phyloP scores from a whole-genome alignment of 2,329 filamentous ascomycete genomes.

The Fusarium penzigii region DNA sequence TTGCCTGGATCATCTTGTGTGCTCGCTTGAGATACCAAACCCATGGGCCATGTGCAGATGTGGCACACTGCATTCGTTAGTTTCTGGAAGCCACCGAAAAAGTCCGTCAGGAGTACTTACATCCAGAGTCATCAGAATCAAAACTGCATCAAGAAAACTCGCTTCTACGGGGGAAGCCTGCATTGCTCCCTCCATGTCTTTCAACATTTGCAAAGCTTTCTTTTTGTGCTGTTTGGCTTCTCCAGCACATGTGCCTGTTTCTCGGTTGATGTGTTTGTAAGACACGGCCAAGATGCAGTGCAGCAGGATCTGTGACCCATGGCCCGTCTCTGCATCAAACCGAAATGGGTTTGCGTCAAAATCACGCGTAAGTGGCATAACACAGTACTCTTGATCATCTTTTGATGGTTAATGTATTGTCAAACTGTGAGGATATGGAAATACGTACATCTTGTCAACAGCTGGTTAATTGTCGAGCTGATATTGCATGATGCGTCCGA shows the following conservation, averaged over 20 bases:
- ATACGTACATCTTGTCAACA: slow-evolving; percentile 7
- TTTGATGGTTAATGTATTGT: background rate
- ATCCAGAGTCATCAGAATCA: slow-evolving; percentile 36
- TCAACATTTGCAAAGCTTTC: slow-evolving; percentile 28
- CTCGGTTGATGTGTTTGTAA: slow-evolving; percentile 31
- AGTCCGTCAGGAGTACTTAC: slow-evolving; percentile 14
- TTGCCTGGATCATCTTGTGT: slow-evolving; percentile 26
- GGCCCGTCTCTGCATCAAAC: slow-evolving; percentile 20
- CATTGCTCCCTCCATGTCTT: slow-evolving; percentile 8
- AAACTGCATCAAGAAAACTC: slow-evolving; percentile 29
- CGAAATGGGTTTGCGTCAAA: slow-evolving; percentile 36
- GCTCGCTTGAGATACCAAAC: slow-evolving; percentile 26
- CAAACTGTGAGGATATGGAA: background rate
- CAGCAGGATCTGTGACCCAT: slow-evolving; percentile 31
- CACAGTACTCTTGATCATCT: slow-evolving; percentile 38
- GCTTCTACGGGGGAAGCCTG: slow-evolving; percentile 5
- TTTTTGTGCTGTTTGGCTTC: slow-evolving; percentile 26
- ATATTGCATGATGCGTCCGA: slow-evolving; percentile 4
- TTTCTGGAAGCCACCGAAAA: background rate
- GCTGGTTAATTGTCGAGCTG: slow-evolving; percentile 1
- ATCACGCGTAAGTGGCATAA: slow-evolving; percentile 35
- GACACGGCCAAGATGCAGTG: slow-evolving; percentile 34
- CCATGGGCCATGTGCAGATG: slow-evolving; percentile 35
- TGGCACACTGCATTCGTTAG: slow-evolving; percentile 28
- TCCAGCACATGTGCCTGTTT: slow-evolving; percentile 22